These are phyloP conservation scores for Aspergillus olivimuriae DNA, from an alignment of 495 filamentous ascomycete genomes.

Conservation along the genomic window DNA sequence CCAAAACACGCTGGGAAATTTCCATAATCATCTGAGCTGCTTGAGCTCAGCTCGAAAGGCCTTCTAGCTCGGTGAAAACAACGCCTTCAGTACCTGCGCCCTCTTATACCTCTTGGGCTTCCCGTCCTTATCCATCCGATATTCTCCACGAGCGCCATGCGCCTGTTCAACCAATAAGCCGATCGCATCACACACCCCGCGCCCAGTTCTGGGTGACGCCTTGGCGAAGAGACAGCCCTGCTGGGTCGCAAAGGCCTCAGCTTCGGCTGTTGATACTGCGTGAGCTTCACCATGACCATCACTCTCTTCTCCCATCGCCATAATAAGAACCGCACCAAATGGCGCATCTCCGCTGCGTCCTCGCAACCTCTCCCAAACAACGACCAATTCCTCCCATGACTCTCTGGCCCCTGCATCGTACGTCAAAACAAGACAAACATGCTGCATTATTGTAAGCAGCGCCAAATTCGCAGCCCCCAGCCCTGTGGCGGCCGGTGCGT, in stretches of 20 bases:
- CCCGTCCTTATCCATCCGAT: not conserved
- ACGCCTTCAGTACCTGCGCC: not conserved
- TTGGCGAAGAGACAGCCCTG: not conserved
- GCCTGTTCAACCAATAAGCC: not conserved
- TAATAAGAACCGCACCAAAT: not conserved
- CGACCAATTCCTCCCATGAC: not conserved
- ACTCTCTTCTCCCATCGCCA: not conserved
- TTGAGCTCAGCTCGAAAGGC: too few species aligned
- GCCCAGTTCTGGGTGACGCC: conserved; percentile 1
- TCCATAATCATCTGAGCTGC: too few species aligned
- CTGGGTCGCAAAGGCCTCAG: not conserved
- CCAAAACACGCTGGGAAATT: too few species aligned
- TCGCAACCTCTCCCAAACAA: not conserved
- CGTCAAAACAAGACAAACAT: not conserved
- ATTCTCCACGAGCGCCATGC: not conserved
- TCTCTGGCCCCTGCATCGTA: not conserved
- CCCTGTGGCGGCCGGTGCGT: not conserved
- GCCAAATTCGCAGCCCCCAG: not conserved
- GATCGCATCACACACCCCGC: conserved; percentile 2
- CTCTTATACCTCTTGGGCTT: not conserved
- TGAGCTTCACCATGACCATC: too few species aligned
- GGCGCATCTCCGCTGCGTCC: not conserved
- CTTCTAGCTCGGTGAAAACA: not conserved
- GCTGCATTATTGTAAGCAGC: not conserved
- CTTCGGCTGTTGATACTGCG: not conserved